Base-by-base conservation (phyloP, 805 yeast genomes). In the Teunomyces pallodes region DNA sequence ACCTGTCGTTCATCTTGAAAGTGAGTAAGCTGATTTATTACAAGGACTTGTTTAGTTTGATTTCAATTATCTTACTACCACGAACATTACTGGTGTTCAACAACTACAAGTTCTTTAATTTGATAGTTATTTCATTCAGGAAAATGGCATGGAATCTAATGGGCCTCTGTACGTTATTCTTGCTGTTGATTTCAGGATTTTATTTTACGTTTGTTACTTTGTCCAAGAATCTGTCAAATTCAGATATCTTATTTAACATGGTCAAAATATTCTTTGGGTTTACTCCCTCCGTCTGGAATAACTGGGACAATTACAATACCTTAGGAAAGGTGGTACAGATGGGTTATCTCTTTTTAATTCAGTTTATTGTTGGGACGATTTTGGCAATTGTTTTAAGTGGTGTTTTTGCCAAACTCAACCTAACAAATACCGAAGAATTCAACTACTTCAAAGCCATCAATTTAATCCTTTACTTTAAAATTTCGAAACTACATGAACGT, bases 241-340 rank as follows among this genome's bases (percentile, higher is more conserved):
- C 65, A 33, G 69, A 74, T 31, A 79, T 80, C 17, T 76, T 81
- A 10, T 79, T 74, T 55, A 80, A 76, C 49, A 68, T 79, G 69
- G 59, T 79, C 40, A 77, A 78, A 57, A 66, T 80, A 3, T 70
- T 80, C 51, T 80, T 79, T 57, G 84, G 84, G 0, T 80, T 76
- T 57, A 80, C 84, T 1, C 84, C 84, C 0, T 78, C 83, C 0
- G 83, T 80, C 3, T 80, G 84, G 84, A 69, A 70, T 41, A 76
- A 74, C 46, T 80, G 84, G 84, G 61, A 66, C 32, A 64, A 68
- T 45, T 80, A 76, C 54, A 72, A 79, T 36, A 52, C 62, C 1
- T 58, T 79, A 36, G 84, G 84, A 0, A 66, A 76, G 32, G 52
- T 62, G n/a, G 67, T 79, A 17, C 74, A 77, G 48, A 66, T 80